A percentile compares a stretch with the other conserved stretches of the same genome.
phyloP scores from a whole-genome alignment of 805 yeast species.

The Dipodascus albidus region DNA sequence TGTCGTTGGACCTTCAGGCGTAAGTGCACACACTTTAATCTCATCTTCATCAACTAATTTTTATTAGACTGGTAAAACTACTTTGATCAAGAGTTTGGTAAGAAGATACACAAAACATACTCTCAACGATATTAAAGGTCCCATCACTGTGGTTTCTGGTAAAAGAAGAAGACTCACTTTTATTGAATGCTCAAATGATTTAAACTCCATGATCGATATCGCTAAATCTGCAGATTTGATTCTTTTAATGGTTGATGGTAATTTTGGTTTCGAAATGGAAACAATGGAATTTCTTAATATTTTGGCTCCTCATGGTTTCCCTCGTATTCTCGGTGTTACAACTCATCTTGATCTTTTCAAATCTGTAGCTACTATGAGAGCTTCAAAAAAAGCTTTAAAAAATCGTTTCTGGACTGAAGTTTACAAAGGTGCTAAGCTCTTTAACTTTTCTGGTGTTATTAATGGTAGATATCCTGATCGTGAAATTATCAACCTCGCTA shows the following conservation, averaged over 20 bases:
- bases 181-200: conserved; percentile 83
- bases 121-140: conserved; percentile 80
- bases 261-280: conserved; percentile 98
- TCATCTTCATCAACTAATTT: not conserved
- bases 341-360: conserved; percentile 93
- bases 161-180: conserved; percentile 87
- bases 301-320: conserved; percentile 98
- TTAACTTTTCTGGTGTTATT: conserved; percentile 87
- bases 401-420: conserved; percentile 98
- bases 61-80: conserved; percentile 72
- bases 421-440: conserved; percentile 93
- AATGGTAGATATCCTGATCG: conserved; percentile 98
- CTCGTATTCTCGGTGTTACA: conserved; percentile 87
- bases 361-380: conserved; percentile 76
- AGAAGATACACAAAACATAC: conserved; percentile 82
- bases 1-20: conserved; percentile 96
- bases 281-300: conserved; percentile 96
- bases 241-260: conserved; percentile 83
- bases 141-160: conserved; percentile 93
- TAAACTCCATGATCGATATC: conserved; percentile 91
- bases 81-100: conserved; percentile 79
- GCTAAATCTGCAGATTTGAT: conserved; percentile 94
- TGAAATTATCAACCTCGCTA: conserved; percentile 79
- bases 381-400: conserved; percentile 83
- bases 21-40: not conserved